Conservation (phyloP, 1,284 basidiomycete species). For the Xanthoconium separans region DNA sequence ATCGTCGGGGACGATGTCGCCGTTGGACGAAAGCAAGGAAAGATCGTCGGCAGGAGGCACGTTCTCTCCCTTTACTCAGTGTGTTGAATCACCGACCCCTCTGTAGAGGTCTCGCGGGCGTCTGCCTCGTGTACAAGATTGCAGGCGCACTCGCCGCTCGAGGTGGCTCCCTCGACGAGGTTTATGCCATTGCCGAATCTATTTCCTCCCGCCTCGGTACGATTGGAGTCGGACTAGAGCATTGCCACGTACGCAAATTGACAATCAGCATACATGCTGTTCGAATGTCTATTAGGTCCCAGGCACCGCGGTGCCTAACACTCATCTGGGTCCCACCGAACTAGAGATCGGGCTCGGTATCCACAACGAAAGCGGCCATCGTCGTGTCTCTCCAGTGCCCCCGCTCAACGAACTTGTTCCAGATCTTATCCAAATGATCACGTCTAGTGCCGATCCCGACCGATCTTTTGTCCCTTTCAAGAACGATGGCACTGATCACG, state of each 20-base stretch:
- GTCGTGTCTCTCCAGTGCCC: constrained; percentile 69
- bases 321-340: constrained; percentile 62
- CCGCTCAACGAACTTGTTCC: constrained; percentile 69
- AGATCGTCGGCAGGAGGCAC: constrained; percentile 77
- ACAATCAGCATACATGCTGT: background rate
- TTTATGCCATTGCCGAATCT: constrained; percentile 69
- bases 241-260: constrained; percentile 69
- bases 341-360: constrained; percentile 90
- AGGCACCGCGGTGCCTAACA: constrained; percentile 65
- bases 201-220: constrained; percentile 71
- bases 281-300: constrained; percentile 55
- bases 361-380: constrained; percentile 88
- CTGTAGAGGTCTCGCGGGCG: constrained; percentile 80
- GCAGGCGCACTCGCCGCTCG: constrained; percentile 79
- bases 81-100: background rate
- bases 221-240: constrained; percentile 89
- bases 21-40: constrained; percentile 78
- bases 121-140: constrained; percentile 90
- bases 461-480: constrained; percentile 84
- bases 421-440: constrained; percentile 71
- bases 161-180: constrained; percentile 73
- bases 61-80: constrained; percentile 3
- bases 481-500: constrained; percentile 59
- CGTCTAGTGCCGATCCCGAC: constrained; percentile 74
- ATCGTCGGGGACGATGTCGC: constrained; percentile 92